Evolutionary conservation across 495 filamentous ascomycete genomes (phyloP).

Genomic region (Rostrohypoxylon terebratum): DNA sequence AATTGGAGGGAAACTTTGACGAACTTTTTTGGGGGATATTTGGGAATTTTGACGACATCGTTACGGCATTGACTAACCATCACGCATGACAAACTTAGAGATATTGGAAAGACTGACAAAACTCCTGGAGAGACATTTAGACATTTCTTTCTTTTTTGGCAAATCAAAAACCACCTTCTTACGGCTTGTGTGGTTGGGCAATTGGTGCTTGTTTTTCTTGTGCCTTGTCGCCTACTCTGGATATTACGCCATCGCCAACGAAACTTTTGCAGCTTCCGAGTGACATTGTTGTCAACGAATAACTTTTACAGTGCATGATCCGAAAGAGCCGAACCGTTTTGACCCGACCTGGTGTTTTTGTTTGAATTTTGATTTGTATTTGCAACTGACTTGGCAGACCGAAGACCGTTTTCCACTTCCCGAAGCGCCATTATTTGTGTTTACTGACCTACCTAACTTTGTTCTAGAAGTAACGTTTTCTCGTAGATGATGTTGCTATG

Average conservation of each 20-base stretch:
- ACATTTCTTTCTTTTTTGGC: constrained; percentile 18
- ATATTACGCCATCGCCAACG: constrained; percentile 2
- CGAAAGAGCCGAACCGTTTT: constrained; percentile 16
- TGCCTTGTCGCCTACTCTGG: constrained; percentile 14
- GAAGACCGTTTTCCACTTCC: neutral
- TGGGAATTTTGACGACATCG: constrained; percentile 28
- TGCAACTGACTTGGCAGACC: constrained; percentile 15
- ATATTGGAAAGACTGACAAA: constrained; percentile 42
- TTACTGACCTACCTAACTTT: neutral
- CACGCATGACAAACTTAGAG: constrained; percentile 29
- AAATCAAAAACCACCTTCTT: constrained; percentile 28
- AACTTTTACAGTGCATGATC: constrained; percentile 23
- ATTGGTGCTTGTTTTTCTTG: constrained; percentile 34
- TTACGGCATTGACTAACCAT: constrained; percentile 37
- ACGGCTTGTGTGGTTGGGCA: constrained; percentile 21
- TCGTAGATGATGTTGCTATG: neutral
- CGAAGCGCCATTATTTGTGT: neutral
- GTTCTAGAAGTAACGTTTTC: neutral
- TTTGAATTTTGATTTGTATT: constrained; percentile 18
- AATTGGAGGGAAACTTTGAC: constrained; percentile 21
- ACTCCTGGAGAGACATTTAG: constrained; percentile 34
- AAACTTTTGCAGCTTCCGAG: constrained; percentile 8
- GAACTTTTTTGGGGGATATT: constrained; percentile 25
- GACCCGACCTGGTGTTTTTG: neutral
- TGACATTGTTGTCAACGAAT: neutral